Evolutionary conservation across 768 basidiomycete genomes (phyloP).

Genomic region (Roridomyces roridus): DNA sequence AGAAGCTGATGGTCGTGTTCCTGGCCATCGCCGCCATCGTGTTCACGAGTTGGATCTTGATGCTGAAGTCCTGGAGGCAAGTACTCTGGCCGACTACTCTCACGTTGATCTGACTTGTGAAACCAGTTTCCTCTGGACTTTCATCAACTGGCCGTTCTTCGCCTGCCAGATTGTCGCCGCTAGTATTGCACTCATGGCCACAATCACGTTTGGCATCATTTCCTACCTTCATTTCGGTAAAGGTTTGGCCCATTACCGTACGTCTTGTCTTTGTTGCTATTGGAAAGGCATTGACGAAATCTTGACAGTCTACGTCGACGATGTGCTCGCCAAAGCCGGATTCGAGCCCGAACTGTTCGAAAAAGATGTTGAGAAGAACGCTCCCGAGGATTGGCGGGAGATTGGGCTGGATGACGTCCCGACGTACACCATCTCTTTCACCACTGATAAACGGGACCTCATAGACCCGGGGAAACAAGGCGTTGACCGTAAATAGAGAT

Average conservation of each 20-base stretch:
- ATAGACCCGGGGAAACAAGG: conserved; percentile 6
- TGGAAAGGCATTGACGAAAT: too few relatives aligned
- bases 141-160: conserved; percentile 30
- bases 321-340: conserved; percentile 21
- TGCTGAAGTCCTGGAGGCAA: conserved; percentile 24
- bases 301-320: conserved; percentile 25
- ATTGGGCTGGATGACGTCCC: conserved; percentile 24
- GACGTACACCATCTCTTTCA: conserved; percentile 22
- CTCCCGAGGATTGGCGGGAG: conserved; percentile 19
- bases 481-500: neutral
- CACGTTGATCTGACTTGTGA: neutral
- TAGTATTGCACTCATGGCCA: conserved; percentile 27
- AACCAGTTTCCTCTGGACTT: conserved; percentile 26
- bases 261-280: too few relatives aligned
- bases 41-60: conserved; percentile 19
- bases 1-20: conserved; percentile 26
- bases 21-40: conserved; percentile 18
- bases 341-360: conserved; percentile 27
- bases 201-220: conserved; percentile 35
- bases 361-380: conserved; percentile 21
- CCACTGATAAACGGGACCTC: conserved; percentile 10
- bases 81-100: neutral
- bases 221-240: conserved; percentile 40
- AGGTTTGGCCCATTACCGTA: conserved; percentile 40
- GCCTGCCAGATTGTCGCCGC: conserved; percentile 28